Percentiles rank a stretch among this genome's conserved stretches.
Evolutionary conservation across 2,329 filamentous ascomycete species (phyloP).

Genomic region (Plenodomus tracheiphilus): DNA sequence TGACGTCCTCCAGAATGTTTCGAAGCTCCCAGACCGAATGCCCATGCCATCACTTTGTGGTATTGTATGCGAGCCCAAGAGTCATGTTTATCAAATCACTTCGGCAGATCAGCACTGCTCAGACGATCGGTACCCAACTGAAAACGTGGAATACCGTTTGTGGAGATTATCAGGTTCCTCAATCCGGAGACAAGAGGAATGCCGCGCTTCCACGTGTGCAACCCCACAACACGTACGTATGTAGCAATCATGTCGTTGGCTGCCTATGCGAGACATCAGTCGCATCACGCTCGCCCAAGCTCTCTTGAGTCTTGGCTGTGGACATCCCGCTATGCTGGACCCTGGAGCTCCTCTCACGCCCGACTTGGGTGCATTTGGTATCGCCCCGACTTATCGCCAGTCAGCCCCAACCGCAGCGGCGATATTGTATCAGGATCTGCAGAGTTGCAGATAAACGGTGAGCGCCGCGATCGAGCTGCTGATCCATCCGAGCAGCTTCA

Average conservation of each 20-base stretch:
- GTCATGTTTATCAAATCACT: slow-evolving; percentile 7
- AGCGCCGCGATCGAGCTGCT: not conserved
- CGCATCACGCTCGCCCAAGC: slow-evolving; percentile 32
- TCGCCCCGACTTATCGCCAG: slow-evolving; percentile 10
- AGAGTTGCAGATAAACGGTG: not conserved
- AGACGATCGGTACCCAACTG: slow-evolving; percentile 16
- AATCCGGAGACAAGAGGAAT: slow-evolving; percentile 13
- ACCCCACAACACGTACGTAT: slow-evolving; percentile 28
- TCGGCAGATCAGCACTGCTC: slow-evolving; percentile 17
- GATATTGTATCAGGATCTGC: not conserved
- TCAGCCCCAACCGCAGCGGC: not conserved
- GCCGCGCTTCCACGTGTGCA: slow-evolving; percentile 29
- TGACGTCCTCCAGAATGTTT: too few species aligned
- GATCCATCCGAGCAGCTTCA: not conserved
- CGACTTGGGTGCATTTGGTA: slow-evolving; percentile 16
- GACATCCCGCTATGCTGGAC: slow-evolving; percentile 28
- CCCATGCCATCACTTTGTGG: slow-evolving; percentile 4
- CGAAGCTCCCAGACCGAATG: slow-evolving; percentile 1
- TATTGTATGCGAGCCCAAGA: slow-evolving; percentile 3
- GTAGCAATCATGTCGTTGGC: slow-evolving; percentile 24
- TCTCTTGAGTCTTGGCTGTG: slow-evolving; percentile 32
- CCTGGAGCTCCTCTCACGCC: slow-evolving; percentile 20
- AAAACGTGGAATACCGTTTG: slow-evolving; percentile 3
- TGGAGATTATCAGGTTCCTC: slow-evolving; percentile 17
- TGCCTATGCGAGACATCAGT: slow-evolving; percentile 40